Evolutionary conservation across 225 moss, liverwort and hornwort species (phyloP), one percentile per base, ranked within the genome.

Genomic region (Polytrichum formosum): DNA sequence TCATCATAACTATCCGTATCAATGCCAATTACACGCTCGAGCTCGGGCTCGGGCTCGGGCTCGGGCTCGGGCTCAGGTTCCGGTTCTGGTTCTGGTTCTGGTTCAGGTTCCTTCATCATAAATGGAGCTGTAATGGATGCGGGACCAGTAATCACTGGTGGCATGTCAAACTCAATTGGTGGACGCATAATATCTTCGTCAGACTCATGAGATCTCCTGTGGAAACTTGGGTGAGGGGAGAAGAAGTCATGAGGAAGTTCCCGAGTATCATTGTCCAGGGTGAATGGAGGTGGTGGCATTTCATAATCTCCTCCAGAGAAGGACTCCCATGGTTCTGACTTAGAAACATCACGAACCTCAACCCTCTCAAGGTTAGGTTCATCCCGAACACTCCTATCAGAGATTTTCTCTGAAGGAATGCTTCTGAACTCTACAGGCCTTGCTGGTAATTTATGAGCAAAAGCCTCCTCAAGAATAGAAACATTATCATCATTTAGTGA

Each of bases 401-500:
- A 81, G 61, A 78, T 83, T 55, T 75, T 83, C 63, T 77, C 68
- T 18, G 87, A 70, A 6, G 74, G 21, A 58, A 77, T 61, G 67
- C 77, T 87, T 67, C 67, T 54, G 79, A 73, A 73, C 64, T 46
- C 35, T 18, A 35, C 78, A 20, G 81, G 69, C 31, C 65, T 79
- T 64, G 64, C 77, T 75, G 81, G 72, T 53, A 56, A 65, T 75
- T 70, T 81, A 56, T 84, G 84, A 65, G 87, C 72, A 37, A 88
- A 88, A n/a, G 84, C 87, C 69, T 88, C 87, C 79, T 88, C 82
- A 55, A 88, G 72, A 66, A 88, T 88, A 58, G 87, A 88, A 27
- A 88, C 87, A 59, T 88, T 88, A 23, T 88, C 87, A 71, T 88
- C 87, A 53, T 82, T 88, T 61, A 76, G 26, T 19, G 66, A 58